Evolutionary conservation across 192 early-diverging fungal species (phyloP), one percentile per base, ranked within the genome.

Genomic region (Anaeromyces robustus): DNA sequence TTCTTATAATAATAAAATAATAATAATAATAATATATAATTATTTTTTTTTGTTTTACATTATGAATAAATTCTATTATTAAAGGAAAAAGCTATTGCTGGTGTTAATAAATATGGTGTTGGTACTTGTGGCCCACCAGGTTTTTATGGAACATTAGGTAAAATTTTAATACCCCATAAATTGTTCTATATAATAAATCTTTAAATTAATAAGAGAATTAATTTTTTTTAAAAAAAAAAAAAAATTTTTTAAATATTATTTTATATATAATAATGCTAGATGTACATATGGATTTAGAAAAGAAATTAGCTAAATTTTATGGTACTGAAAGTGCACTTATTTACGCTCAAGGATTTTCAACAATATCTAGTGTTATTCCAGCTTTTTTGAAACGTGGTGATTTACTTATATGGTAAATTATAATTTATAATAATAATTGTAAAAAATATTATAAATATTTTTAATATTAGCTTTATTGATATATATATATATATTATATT

Each of bases 321-420:
- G 95, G 95, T 11, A 90, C 92, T 77, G 94, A 95, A 77, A 87
- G 89, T 34, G 90, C 96, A 29, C 97, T 97, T 78, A 91, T 99
- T 78, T 99, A 99, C 85, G 93, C 96, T 29, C 97, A 99, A 86
- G 94, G 92, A 5, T 96, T 99, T 80, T 94, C 96, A 32, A 95
- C 95, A 29, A 94, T 96, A 43, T 91, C 94, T 5, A 94, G 93
- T 16, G 95, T 95, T 30, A 95, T 99, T 83, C 95, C 97, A 30
- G 95, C 96, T 31, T 99, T 99, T 86, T 90, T 94, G 29, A 99
- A 99, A 90, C 92, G 96, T 84, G 96, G 96, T 39, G 97, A 99
- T 81, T 99, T 43, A 92, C 87, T 92, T 94, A 89, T 83, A 89
- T 91, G 39, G 77, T 39, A 77, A n/a, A 77, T 80, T 1, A 31